These are phyloP conservation scores for Kazachstania bromeliacearum DNA, from an alignment of 805 yeast species.

Conservation along the genomic window DNA sequence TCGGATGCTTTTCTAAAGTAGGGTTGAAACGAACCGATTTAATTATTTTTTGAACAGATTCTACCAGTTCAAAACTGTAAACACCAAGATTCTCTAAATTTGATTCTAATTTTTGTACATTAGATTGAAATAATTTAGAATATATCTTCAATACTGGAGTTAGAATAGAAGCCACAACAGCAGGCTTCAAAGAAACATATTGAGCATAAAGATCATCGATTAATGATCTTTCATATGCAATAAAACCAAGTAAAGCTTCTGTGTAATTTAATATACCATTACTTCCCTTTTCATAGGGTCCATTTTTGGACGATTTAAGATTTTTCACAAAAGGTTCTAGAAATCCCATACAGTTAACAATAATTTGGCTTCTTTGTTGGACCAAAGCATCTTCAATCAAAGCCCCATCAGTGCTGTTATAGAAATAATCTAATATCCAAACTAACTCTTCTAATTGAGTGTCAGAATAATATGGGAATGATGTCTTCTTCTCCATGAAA, in stretches of 20 bases:
- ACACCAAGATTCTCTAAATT: conserved; percentile 41
- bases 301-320: conserved; percentile 30
- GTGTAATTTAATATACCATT: conserved; percentile 49
- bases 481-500: conserved; percentile 32
- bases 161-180: conserved; percentile 29
- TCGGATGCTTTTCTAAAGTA: conserved; percentile 11
- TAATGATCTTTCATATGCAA: conserved; percentile 43
- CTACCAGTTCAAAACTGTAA: conserved; percentile 50
- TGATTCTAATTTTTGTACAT: conserved; percentile 33
- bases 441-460: conserved; percentile 31
- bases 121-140: conserved; percentile 30
- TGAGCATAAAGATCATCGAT: conserved; percentile 35
- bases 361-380: conserved; percentile 34
- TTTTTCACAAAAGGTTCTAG: conserved; percentile 40
- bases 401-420: conserved; percentile 22
- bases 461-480: conserved; percentile 35
- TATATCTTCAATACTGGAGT: conserved; percentile 32
- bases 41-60: conserved; percentile 32
- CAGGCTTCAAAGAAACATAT: conserved; percentile 23
- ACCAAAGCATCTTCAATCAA: conserved; percentile 31
- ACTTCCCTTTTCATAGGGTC: conserved; percentile 52
- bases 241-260: conserved; percentile 40
- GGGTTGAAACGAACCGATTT: conserved; percentile 27
- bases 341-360: conserved; percentile 37
- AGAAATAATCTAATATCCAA: conserved; percentile 40